These are phyloP conservation scores for Geotrichum australiense DNA, from an alignment of 1,139 yeast genomes.

Conservation along the genomic window DNA sequence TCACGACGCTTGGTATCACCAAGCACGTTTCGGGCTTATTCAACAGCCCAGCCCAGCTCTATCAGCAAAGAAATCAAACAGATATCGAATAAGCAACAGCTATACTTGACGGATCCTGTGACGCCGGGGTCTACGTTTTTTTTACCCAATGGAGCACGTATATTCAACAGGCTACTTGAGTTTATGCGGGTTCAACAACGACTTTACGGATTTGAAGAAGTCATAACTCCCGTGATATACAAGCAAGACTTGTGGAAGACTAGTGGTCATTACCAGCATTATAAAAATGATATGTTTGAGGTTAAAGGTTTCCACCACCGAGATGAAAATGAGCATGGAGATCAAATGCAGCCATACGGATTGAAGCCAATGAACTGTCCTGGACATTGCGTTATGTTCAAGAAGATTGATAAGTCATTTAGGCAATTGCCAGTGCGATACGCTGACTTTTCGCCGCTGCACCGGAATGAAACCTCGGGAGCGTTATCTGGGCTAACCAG, in stretches of 20 bases:
- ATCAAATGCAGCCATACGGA: constrained; percentile 48
- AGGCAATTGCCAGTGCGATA: constrained; percentile 83
- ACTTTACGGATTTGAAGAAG: constrained; percentile 84
- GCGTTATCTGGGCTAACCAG: constrained; percentile 92
- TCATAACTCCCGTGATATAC: constrained; percentile 85
- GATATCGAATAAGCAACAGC: constrained; percentile 43
- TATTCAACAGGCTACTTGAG: constrained; percentile 67
- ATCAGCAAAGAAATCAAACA: constrained; percentile 14
- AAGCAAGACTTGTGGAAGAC: constrained; percentile 80
- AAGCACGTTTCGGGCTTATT: constrained; percentile 4
- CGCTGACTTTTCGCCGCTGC: constrained; percentile 90
- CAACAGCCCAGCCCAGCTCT: constrained; percentile 9
- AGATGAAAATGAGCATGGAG: constrained; percentile 26
- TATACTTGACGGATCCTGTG: constrained; percentile 67
- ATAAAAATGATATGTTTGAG: constrained; percentile 88
- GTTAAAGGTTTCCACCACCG: constrained; percentile 36
- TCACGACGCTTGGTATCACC: no score
- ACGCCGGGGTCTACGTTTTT: constrained; percentile 90
- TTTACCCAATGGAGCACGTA: constrained; percentile 83
- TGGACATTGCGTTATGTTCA: constrained; percentile 87
- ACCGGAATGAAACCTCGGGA: constrained; percentile 93
- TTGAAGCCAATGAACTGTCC: constrained; percentile 97
- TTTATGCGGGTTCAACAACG: constrained; percentile 83
- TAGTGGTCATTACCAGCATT: constrained; percentile 96
- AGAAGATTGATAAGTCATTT: constrained; percentile 76